A percentile compares a stretch with the other conserved stretches of the same genome.
phyloP scores from a whole-genome alignment of 345 rosid species.

The Psidium friedrichsthalianum region DNA sequence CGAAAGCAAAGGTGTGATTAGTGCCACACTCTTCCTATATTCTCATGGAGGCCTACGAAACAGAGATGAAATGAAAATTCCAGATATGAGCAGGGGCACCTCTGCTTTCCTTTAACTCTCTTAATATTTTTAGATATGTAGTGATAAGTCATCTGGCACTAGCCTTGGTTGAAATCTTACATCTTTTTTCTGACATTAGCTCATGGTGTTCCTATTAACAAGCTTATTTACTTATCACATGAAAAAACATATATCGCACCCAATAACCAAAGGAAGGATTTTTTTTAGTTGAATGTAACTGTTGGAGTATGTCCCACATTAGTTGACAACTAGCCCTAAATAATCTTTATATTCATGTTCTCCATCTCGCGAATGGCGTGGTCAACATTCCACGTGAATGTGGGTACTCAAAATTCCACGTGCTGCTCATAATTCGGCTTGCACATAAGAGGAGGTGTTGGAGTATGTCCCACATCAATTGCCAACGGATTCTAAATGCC shows the following conservation, averaged over 20 bases:
- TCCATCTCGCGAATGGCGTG: no score
- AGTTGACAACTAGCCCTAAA: no score
- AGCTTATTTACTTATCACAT: neutral
- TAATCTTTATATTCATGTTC: no score
- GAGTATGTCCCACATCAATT: no score
- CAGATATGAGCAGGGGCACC: neutral
- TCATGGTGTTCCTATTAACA: neutral
- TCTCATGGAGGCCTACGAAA: neutral
- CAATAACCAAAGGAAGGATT: neutral
- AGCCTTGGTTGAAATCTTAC: neutral
- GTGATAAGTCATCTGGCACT: neutral
- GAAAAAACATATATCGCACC: neutral
- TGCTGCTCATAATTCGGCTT: no score
- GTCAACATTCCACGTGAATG: no score
- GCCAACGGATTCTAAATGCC: no score
- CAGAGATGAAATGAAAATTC: neutral
- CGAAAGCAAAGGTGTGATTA: neutral
- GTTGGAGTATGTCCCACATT: no score
- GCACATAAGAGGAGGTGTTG: no score
- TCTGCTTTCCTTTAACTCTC: neutral
- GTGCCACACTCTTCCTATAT: neutral
- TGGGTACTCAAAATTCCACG: no score
- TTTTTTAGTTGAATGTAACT: neutral
- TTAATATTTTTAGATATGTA: neutral
- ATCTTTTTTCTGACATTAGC: neutral